Conservation (phyloP, 2,329 filamentous ascomycete species). For the Rhynchosporium secalis region DNA sequence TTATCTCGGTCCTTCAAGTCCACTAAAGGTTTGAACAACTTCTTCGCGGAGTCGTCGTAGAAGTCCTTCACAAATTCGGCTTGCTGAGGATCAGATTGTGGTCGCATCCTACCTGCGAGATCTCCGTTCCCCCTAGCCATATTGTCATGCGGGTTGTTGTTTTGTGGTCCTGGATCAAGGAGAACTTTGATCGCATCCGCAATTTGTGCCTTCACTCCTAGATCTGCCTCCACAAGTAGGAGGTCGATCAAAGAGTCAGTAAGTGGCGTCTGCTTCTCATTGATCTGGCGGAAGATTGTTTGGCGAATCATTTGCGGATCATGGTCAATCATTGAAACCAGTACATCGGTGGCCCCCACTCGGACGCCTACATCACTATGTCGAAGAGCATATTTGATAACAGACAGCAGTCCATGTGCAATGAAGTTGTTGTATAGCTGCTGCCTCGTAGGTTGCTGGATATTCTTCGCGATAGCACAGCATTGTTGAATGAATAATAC, state of each 20-base stretch:
- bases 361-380: conserved; percentile 82
- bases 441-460: conserved; percentile 79
- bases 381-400: conserved; percentile 88
- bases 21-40: conserved; percentile 83
- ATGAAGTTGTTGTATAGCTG: conserved; percentile 90
- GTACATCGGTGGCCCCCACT: conserved; percentile 88
- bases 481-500: conserved; percentile 97
- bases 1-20: conserved; percentile 71
- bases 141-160: conserved; percentile 58
- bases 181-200: conserved; percentile 94
- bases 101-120: conserved; percentile 62
- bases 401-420: conserved; percentile 78
- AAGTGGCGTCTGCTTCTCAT: conserved; percentile 79
- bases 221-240: conserved; percentile 83
- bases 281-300: conserved; percentile 89
- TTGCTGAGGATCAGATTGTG: conserved; percentile 68
- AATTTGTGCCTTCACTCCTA: conserved; percentile 93
- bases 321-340: conserved; percentile 93
- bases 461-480: conserved; percentile 88
- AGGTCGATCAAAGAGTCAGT: conserved; percentile 93
- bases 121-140: conserved; percentile 67
- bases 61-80: conserved; percentile 85
- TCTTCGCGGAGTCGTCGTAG: conserved; percentile 82
- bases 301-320: conserved; percentile 92
- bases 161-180: conserved; percentile 69